Evolutionary conservation across 2,329 filamentous ascomycete species (phyloP).

Genomic region (Sclerotinia borealis): DNA sequence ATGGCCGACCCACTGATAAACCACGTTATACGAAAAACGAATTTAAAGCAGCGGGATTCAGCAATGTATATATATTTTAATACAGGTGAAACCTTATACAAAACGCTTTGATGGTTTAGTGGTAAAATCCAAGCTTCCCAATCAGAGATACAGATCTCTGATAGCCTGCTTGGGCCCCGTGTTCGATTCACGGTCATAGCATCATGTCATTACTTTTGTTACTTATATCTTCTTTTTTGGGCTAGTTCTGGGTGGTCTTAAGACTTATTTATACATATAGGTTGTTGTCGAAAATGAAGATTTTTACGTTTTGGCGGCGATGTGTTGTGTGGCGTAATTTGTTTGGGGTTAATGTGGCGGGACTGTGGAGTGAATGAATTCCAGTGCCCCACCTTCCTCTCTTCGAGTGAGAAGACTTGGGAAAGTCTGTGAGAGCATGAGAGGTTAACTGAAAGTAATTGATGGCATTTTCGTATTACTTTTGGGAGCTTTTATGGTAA

Average conservation of each 20-base stretch:
- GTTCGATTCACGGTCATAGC: constrained; percentile 3
- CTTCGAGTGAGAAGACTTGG: neutral
- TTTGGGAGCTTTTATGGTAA: neutral
- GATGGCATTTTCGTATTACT: too few relatives aligned
- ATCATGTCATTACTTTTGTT: neutral
- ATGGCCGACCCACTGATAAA: too few relatives aligned
- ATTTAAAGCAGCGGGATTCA: neutral
- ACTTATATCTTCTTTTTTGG: neutral
- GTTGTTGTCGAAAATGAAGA: neutral
- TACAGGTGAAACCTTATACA: fast-evolving
- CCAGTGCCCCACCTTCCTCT: neutral
- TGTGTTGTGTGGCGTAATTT: neutral
- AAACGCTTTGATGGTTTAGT: neutral
- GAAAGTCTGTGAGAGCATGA: neutral
- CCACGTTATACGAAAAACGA: too few relatives aligned
- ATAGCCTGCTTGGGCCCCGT: neutral
- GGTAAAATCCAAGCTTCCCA: constrained; percentile 8
- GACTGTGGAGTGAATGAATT: neutral
- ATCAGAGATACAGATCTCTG: neutral
- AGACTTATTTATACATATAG: too few relatives aligned
- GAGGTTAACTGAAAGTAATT: neutral
- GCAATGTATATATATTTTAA: neutral
- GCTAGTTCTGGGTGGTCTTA: neutral
- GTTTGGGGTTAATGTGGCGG: neutral
- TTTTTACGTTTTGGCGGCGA: neutral